Base-by-base conservation (phyloP, 2,329 filamentous ascomycete species). In the Cercospora brassicicola region DNA sequence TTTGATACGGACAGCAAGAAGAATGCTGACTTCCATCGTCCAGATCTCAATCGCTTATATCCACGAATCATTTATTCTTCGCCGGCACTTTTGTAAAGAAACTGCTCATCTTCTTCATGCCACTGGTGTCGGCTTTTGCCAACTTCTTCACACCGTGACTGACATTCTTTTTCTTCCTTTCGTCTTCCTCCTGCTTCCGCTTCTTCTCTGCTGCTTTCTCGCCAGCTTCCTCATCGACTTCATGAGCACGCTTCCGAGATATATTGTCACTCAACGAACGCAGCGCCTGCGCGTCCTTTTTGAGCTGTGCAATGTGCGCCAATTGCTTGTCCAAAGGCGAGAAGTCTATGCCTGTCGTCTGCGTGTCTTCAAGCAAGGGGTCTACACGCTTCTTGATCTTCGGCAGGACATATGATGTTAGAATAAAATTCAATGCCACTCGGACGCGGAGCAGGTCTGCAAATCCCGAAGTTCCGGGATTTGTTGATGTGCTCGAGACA, bases 61-160 rank as follows among this genome's bases (percentile, higher is more conserved):
- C 36, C 36, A 23, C 6, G 23, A 11, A 33, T 20, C 23, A 30
- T 66, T 59, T 70, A 26, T 68, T 73, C 67, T 73, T 73, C 18
- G 64, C 62, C 6, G 69, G 59, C 36, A 65, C 53, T 81, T 94
- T 96, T 68, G 88, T 88, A 79, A 99, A 99, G 81, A 99, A 99
- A 69, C 90, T 87, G 77, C 92, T 97, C 87, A 99, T 87, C 84
- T 98, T 99, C 86, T 91, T 95, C 95, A 99, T 99, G 1, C 95
- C 95, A 23, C 82, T 88, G 0, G 91, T 94, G 80, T 98, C 91
- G 59, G 94, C 94, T 82, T 98, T 99, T 78, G 91, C 91, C 76
- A 99, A 79, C 59, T 94, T 87, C 77, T 89, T 90, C 1, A 97
- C 88, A 0, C 88, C 94, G 30, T 89, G 85, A 70, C 91, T 95